Evolutionary conservation across 352 stramenopile genomes (phyloP).

Genomic region (Phytophthora fragariaefolia): DNA sequence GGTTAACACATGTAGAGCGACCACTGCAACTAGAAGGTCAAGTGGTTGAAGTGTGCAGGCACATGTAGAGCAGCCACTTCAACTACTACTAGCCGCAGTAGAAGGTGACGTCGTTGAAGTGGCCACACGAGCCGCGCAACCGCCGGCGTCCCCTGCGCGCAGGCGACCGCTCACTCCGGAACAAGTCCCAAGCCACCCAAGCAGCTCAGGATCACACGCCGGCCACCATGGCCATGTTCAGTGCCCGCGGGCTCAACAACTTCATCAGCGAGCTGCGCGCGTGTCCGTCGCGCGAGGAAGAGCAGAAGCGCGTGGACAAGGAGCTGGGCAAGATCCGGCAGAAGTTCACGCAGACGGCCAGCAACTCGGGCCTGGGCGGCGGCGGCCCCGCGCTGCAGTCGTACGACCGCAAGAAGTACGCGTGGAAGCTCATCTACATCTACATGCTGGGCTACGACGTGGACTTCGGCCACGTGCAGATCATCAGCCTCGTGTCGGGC

Average conservation of each 20-base stretch:
- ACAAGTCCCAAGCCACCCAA: slow-evolving; percentile 16
- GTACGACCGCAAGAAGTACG: slow-evolving; percentile 99
- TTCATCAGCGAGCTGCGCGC: slow-evolving; percentile 83
- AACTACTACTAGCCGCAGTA: too few relatives aligned
- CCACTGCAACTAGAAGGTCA: not conserved
- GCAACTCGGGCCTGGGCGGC: slow-evolving; percentile 24
- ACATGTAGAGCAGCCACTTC: not conserved
- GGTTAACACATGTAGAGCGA: not conserved
- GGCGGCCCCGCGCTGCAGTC: slow-evolving; percentile 77
- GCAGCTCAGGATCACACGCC: not conserved
- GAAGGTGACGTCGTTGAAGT: not conserved
- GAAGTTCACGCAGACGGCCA: slow-evolving; percentile 92
- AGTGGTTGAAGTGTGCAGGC: not conserved
- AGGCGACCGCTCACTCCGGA: slow-evolving; percentile 21
- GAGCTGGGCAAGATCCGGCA: slow-evolving; percentile 98
- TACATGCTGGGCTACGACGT: slow-evolving; percentile 99
- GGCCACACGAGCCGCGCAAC: slow-evolving; percentile 9
- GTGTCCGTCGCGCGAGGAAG: slow-evolving; percentile 90
- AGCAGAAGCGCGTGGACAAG: slow-evolving; percentile 96
- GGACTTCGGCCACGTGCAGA: slow-evolving; percentile 98
- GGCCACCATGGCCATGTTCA: slow-evolving; percentile 78
- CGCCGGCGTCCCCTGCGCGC: not conserved
- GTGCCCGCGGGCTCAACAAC: slow-evolving; percentile 80
- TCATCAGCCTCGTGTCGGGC: slow-evolving; percentile 95
- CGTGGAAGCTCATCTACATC: slow-evolving; percentile 99